A percentile compares a stretch with the other conserved stretches of the same genome.
These are phyloP conservation scores for Colletotrichum sidae DNA, from an alignment of 2,329 filamentous ascomycete species.

Conservation along the genomic window DNA sequence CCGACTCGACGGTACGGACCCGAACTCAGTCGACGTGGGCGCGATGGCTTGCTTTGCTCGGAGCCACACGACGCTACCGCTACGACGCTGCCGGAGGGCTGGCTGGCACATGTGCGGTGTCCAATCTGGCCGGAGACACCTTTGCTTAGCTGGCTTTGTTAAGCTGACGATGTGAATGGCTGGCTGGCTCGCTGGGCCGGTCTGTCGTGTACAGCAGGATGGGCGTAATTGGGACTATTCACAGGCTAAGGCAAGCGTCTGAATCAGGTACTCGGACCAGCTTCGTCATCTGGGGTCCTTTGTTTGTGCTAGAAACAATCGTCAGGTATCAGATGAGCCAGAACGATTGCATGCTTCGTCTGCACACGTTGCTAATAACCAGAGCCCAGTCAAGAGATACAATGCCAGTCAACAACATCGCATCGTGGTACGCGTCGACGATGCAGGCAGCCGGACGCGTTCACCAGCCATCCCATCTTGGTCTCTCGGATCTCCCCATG, in stretches of 20 bases:
- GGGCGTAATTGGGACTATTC: background rate
- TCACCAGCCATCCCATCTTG: slow-evolving; percentile 19
- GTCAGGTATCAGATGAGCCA: background rate
- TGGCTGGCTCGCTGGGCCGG: slow-evolving; percentile 7
- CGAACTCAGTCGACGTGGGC: background rate
- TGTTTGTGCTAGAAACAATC: background rate
- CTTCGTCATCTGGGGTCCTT: background rate
- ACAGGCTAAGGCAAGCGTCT: background rate
- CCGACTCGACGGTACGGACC: background rate
- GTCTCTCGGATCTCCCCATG: background rate
- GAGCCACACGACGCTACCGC: no score
- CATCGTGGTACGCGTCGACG: slow-evolving; percentile 3
- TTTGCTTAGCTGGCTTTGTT: no score
- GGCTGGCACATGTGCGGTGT: no score
- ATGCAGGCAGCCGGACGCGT: slow-evolving; percentile 9
- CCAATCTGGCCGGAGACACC: no score
- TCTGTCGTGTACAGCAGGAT: background rate
- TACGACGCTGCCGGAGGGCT: no score
- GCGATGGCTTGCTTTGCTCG: background rate
- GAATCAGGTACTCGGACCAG: background rate
- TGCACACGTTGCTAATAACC: no score
- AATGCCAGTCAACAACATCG: background rate
- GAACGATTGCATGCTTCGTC: background rate
- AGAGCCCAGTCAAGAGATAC: background rate
- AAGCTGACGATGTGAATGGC: background rate